These are phyloP conservation scores for Phycomyces blakesleeanus DNA, from an alignment of 192 early-diverging fungal genomes.

Conservation along the genomic window DNA sequence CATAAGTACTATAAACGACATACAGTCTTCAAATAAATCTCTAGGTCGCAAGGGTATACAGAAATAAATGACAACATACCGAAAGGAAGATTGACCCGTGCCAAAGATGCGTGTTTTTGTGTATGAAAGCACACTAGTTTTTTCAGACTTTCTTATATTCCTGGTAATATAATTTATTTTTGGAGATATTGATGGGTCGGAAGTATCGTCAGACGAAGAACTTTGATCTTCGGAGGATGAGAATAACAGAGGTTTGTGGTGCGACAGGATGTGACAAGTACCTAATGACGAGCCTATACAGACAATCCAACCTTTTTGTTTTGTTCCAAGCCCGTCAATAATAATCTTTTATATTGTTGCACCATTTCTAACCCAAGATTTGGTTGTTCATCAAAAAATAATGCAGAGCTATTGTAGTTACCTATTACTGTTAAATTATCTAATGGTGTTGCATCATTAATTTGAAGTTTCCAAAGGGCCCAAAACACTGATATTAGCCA, in stretches of 20 bases:
- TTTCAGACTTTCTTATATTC: background rate
- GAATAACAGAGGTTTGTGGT: background rate
- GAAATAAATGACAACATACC: slow-evolving; percentile 7
- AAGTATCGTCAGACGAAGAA: slow-evolving; percentile 12
- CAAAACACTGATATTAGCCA: slow-evolving; percentile 13
- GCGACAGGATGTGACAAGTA: background rate
- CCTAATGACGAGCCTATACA: background rate
- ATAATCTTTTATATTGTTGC: no score
- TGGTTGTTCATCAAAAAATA: no score
- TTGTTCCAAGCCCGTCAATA: background rate
- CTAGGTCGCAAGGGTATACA: background rate
- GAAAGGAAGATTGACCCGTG: slow-evolving; percentile 14
- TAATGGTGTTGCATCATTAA: background rate
- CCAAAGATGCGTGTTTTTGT: slow-evolving; percentile 23
- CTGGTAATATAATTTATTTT: background rate
- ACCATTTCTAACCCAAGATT: no score
- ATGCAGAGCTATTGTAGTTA: no score
- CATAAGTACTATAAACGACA: background rate
- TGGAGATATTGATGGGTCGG: slow-evolving; percentile 10
- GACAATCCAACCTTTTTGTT: slow-evolving; percentile 12
- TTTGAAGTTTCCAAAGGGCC: slow-evolving; percentile 7
- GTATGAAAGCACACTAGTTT: background rate
- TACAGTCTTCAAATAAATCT: no score
- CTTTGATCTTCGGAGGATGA: background rate
- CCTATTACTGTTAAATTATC: slow-evolving; percentile 5